Conservation (phyloP, 2,329 filamentous ascomycete species). For the Aspergillus sp. region DNA sequence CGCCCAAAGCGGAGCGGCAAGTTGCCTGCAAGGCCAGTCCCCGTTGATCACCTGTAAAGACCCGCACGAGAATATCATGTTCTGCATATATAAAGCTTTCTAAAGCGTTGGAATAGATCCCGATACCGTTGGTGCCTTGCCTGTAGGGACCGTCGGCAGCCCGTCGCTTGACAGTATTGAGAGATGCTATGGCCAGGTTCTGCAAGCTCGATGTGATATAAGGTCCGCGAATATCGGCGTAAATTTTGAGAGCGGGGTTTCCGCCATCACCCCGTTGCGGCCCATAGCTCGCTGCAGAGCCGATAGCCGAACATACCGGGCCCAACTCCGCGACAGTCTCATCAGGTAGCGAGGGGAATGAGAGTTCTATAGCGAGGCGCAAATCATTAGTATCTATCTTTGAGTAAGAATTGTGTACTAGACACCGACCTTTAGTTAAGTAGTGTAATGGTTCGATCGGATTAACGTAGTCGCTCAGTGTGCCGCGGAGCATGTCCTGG, state of each 20-base stretch:
- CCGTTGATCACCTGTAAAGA: constrained; percentile 87
- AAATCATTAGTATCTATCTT: constrained; percentile 34
- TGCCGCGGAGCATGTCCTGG: constrained; percentile 78
- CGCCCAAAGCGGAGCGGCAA: constrained; percentile 73
- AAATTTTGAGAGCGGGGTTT: constrained; percentile 75
- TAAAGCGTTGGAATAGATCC: constrained; percentile 82
- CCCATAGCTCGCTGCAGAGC: constrained; percentile 58
- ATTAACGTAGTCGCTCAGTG: constrained; percentile 75
- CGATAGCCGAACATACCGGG: constrained; percentile 77
- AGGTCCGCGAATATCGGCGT: constrained; percentile 80
- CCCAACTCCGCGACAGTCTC: constrained; percentile 75
- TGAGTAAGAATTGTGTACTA: not conserved
- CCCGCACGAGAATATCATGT: constrained; percentile 83
- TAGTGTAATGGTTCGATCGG: constrained; percentile 88
- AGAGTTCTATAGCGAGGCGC: constrained; percentile 49
- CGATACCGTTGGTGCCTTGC: constrained; percentile 86
- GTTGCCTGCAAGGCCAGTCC: constrained; percentile 75
- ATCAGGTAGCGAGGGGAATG: constrained; percentile 77
- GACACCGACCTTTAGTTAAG: constrained; percentile 73
- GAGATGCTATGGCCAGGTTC: constrained; percentile 82
- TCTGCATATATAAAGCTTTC: constrained; percentile 86
- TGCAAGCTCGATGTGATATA: constrained; percentile 81
- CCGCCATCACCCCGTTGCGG: constrained; percentile 57
- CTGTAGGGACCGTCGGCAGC: constrained; percentile 78
- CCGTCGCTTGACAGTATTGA: constrained; percentile 78